Base-by-base conservation (phyloP, 768 basidiomycete species). In the Fomitopsis pulvina region DNA sequence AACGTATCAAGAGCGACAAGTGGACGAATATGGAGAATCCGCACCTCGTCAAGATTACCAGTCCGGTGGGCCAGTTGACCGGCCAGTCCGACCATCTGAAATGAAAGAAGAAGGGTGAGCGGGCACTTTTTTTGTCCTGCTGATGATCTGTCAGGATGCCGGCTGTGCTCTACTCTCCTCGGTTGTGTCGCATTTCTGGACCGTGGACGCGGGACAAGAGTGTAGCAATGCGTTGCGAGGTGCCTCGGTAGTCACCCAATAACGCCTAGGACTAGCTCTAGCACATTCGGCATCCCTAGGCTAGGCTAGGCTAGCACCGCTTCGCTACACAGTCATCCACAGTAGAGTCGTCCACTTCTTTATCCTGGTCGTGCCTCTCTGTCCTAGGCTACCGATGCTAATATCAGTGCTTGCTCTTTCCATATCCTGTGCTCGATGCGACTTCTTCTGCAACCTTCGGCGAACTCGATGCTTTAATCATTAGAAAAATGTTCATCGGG, bases 401-500 rank as follows among this genome's bases (percentile, higher is more conserved):
- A 87, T 89, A 86, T 67, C 81, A 84, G 67, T 66, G 68, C 68
- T 68, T 78, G 68, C 70, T 74, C 68, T n/a, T 74, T 71, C 69
- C 64, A 63, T 71, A 57, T 63, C 67, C 52, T 63, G 52, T 63
- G 58, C 62, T 60, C 51, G 45, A 52, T 56, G 49, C 50, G 48
- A 38, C 52, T 43, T 48, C 57, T 45, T 39, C 26, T 45, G 30
- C 50, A 50, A 51, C 27, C 18, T 38, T 50, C 42, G 46, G 45
- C 48, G 45, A 18, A 46, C 40, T 50, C 43, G 24, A 38, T 52
- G 42, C 53, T 11, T 14, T 48, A 14, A 27, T 48, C 12, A 26
- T 68, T 76, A 97, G 96, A 71, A 99, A 99, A 78, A 99, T 99
- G 96, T 99, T 99, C 71, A 94, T 99, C 65, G 96, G 96, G 55